Evolutionary conservation across 495 filamentous ascomycete genomes (phyloP), one percentile per base, ranked within the genome.

Genomic region (Neurospora sp.): DNA sequence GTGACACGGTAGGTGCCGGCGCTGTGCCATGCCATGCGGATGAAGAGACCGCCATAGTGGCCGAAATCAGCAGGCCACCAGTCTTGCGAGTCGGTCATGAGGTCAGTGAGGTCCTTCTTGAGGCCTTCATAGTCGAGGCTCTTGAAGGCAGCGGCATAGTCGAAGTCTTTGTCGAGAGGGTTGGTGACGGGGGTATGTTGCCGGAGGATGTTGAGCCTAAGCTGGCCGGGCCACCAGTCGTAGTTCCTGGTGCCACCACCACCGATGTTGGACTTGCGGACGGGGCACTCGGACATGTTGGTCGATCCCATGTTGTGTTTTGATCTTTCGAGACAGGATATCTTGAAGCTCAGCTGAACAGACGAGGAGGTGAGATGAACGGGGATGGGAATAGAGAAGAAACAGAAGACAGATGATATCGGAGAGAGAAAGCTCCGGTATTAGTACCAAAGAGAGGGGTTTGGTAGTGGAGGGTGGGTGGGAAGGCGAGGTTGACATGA

Each of bases 51-150:
- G 73, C 90, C 90, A 74, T 93, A 93, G 83, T 92, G 90, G 45
- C 90, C 90, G 78, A 91, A 91, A 80, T 93, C 90, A 22, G 90
- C 90, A 10, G 90, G 90, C 90, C 90, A 93, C 86, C 86, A 92
- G 38, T 90, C 88, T 82, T 93, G 87, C 37, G 90, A 93, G 79
- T 91, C 89, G 65, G 90, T 93, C 89, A 92, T 91, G 75, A 93
- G 76, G 41, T 81, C 82, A 35, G 81, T 72, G 3, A 93, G 80
- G 76, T 93, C 90, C 77, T 91, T 87, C 90, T 93, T 92, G 76
- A 93, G 82, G 39, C 80, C 90, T 72, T 86, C 83, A 78, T 92
- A 92, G 83, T 93, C 90, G 35, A 93, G 83, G 74, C 78, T 86
- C 82, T 91, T 89, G 85, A 92, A 92, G 69, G 90, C 90, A 1